Percentiles rank a stretch among this genome's conserved stretches.
Evolutionary conservation across 306 rosid genomes (phyloP).

Genomic region (Hippophae tibetana): DNA sequence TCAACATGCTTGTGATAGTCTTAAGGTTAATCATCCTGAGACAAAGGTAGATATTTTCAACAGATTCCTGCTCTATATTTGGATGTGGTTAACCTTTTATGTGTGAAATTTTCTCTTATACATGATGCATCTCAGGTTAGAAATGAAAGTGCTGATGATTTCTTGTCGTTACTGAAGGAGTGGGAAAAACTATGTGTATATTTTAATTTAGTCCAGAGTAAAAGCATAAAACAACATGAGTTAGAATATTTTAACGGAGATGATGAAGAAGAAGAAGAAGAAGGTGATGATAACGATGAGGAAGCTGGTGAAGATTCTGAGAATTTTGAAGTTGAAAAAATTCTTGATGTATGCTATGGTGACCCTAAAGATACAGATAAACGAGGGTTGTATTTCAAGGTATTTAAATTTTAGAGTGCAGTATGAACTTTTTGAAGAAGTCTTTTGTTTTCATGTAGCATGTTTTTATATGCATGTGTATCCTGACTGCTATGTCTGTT

Average conservation of each 20-base stretch:
- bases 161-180: constrained; percentile 42
- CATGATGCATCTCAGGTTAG: constrained; percentile 46
- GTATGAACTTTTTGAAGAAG: too few species aligned
- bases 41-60: constrained; percentile 40
- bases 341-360: constrained; percentile 45
- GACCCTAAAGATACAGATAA: constrained; percentile 32
- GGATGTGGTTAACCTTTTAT: not conserved
- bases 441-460: not conserved
- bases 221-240: not conserved
- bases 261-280: not conserved
- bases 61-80: too few species aligned
- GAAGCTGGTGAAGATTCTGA: constrained; percentile 23
- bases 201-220: constrained; percentile 24
- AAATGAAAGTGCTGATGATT: constrained; percentile 67
- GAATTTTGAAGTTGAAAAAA: constrained; percentile 49
- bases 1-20: constrained; percentile 45
- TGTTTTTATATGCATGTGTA: not conserved
- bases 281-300: constrained; percentile 20
- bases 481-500: not conserved
- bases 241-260: not conserved
- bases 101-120: not conserved
- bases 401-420: constrained; percentile 1
- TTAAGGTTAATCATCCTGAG: constrained; percentile 60
- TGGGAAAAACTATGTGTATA: constrained; percentile 57
- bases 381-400: constrained; percentile 55